Base-by-base conservation (phyloP, 495 filamentous ascomycete species). In the Hypoxylon fuscum region DNA sequence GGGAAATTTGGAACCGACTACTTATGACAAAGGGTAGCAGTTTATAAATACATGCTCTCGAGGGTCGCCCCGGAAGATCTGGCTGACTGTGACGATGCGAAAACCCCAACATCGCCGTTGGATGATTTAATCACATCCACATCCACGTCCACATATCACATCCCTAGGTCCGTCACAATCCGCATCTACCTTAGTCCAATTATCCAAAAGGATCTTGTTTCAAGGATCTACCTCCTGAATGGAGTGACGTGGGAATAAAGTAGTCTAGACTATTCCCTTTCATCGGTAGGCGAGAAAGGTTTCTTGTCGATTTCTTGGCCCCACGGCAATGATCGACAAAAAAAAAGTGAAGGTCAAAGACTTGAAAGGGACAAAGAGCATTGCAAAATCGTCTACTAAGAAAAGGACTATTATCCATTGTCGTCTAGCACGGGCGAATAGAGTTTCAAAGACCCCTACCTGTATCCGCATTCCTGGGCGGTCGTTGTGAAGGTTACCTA, bases 181-280 rank as follows among this genome's bases (percentile, higher is more conserved):
- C 20, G 22, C 23, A 35, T 48, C 32, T 14, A n/a, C n/a, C n/a
- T n/a, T n/a, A 47, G 29, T 6, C 52, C 46, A 66, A 61, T 61
- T 52, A 48, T 35, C 52, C 22, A 52, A 11, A 40, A 25, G 27
- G 42, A 53, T 29, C 47, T 38, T 34, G 42, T 49, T 53, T 57
- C 45, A 51, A 34, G 44, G 29, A 11, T 56, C 53, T 50, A 34
- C 17, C 46, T 45, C 56, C 34, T 22, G 12, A 41, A 29, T 43
- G 29, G 14, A 18, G n/a, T 57, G 27, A 32, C 41, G 34, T 32
- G 46, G 52, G 22, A 14, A n/a, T 18, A 25, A 9, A 41, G 46
- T 10, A 52, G 57, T 66, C 51, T 57, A 61, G 62, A 57, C 63
- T 66, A 41, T 22, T 54, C 29, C 23, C 37, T 58, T 37, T 42